Base-by-base conservation (phyloP, 345 rosid species). In the Aegle marmelos region DNA sequence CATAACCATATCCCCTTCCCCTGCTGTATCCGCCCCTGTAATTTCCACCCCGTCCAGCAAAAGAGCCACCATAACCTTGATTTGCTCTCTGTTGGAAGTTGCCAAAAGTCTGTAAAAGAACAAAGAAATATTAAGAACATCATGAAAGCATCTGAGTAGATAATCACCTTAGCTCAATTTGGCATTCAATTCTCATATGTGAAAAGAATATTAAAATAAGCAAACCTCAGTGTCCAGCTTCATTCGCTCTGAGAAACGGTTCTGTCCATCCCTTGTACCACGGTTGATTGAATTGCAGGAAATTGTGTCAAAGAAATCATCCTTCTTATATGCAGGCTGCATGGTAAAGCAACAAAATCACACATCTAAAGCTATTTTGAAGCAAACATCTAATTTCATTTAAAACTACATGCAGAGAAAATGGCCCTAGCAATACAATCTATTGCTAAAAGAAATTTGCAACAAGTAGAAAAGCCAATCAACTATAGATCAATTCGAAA, bases 261-360 rank as follows among this genome's bases (percentile, higher is more conserved):
- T 77, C 59, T 84, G 87, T 31, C 77, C 85, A 76, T 61, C 75
- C 81, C 78, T 76, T 54, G 76, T 54, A 28, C 79, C 86, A 70
- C 72, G 85, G 19, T 62, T 57, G 22, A 68, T 84, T 33, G 87
- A 79, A 67, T 78, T 83, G 60, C 91, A 79, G 9, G 90, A 86
- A 75, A 87, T 84, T 25, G 79, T 73, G 82, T 88, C 89, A 72
- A 81, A 88, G 72, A 86, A 84, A 25, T 85, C 87, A 62, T 90
- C 91, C 82, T 85, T 87, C 50, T 74, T 68, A 79, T 87, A 85
- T 14, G 86, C 85, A 82, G 82, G 82, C 88, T 87, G 88, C 74
- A 48, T n/a, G 63, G 7, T 74, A 37, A 72, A 53, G 19, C 45
- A 76, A 76, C 13, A 67, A 28, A 64, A 37, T 19, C 56, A 66